Evolutionary conservation across 306 rosid genomes (phyloP), one percentile per base, ranked within the genome.

Genomic region (Cicer arietinum): DNA sequence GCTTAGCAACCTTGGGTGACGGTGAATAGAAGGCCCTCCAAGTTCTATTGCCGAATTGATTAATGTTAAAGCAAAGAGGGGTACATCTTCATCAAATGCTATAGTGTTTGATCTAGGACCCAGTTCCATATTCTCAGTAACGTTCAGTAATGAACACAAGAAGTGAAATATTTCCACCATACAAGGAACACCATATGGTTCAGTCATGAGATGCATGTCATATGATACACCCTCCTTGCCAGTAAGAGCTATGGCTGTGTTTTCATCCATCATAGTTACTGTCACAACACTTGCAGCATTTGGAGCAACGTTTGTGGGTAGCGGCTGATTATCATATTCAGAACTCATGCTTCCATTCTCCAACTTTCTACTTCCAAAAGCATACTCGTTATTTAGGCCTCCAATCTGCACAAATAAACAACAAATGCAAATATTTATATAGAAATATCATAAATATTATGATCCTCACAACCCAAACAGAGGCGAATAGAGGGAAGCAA

Each of bases 161-260:
- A 90, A 92, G 78, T 89, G 90, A 81, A 95, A 92, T 81, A 90
- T 90, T 84, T 95, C 98, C 86, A 95, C 93, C 99, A 95, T 95
- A 90, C 99, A 92, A 56, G 99, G 93, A 66, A 90, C 98, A 67
- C 99, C 99, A 57, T 87, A 94, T 10, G 98, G 99, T 80, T 88
- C 98, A 61, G 89, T 88, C 96, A 89, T 90, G 22, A 86, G 89
- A 83, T 89, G 97, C 73, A 80, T 57, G 71, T 90, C 96, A 82
- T 85, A 87, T n/a, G 89, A 83, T 67, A 73, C 90, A 53, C 88
- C 51, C 22, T 89, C 94, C 87, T 87, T 90, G 75, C 84, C 89
- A 12, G 76, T 77, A 72, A 84, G 73, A 67, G 84, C 79, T 80
- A 85, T 80, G 1, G 86, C 71, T 37, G 78, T 62, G 84, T 82